Percentiles rank a stretch among this genome's conserved stretches.
phyloP scores from a whole-genome alignment of 2,329 filamentous ascomycete genomes.

The Calycina marina region DNA sequence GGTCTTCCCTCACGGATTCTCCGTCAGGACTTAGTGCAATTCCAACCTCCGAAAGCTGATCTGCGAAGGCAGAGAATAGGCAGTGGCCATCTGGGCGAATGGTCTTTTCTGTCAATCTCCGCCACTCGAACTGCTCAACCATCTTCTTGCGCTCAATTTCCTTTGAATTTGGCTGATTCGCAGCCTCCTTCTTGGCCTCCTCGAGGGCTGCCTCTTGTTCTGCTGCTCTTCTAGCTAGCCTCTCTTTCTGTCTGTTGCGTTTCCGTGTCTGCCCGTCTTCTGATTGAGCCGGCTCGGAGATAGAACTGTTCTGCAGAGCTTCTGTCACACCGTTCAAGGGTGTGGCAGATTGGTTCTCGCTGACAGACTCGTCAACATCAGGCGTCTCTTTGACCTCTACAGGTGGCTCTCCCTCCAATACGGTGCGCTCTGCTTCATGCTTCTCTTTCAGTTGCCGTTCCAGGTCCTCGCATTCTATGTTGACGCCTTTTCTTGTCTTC shows the following conservation, averaged over 20 bases:
- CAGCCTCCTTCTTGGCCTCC: conserved; percentile 62
- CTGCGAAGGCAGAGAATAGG: conserved; percentile 80
- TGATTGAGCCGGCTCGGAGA: conserved; percentile 11
- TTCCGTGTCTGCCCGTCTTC: conserved; percentile 36
- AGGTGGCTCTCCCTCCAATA: conserved; percentile 22
- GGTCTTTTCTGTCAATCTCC: conserved; percentile 57
- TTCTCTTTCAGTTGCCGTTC: conserved; percentile 52
- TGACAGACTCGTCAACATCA: conserved; percentile 8
- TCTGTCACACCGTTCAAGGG: conserved; percentile 9
- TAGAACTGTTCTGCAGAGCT: conserved; percentile 9
- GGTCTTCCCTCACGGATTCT: conserved; percentile 20
- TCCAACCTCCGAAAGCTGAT: conserved; percentile 50
- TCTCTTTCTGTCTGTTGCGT: conserved; percentile 80
- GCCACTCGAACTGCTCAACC: conserved; percentile 45
- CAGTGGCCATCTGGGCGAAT: conserved; percentile 90
- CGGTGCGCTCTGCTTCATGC: conserved; percentile 46
- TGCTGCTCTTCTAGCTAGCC: conserved; percentile 75
- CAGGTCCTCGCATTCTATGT: conserved; percentile 58
- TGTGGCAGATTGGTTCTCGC: conserved; percentile 3
- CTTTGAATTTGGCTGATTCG: conserved; percentile 57
- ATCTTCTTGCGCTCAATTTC: conserved; percentile 57
- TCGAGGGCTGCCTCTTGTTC: conserved; percentile 58
- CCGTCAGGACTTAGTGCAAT: conserved; percentile 27
- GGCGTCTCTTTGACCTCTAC: conserved; percentile 9
- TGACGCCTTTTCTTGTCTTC: conserved; percentile 62